Evolutionary conservation across 2,329 filamentous ascomycete species (phyloP), one percentile per base, ranked within the genome.

Genomic region (Colletotrichum karsti): DNA sequence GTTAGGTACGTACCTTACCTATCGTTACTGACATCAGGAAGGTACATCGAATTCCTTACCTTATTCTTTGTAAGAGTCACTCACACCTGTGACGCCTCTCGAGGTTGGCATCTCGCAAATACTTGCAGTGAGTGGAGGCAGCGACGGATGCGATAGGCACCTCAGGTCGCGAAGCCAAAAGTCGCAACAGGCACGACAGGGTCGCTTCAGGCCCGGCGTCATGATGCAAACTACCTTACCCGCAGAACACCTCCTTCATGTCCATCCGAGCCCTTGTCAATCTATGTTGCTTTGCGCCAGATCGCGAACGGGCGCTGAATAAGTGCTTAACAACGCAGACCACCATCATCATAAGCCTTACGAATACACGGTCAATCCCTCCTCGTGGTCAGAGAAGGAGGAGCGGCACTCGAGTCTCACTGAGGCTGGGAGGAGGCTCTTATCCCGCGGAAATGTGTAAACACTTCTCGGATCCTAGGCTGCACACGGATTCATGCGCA

Each of bases 261-360:
- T 22, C 39, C 48, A 66, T 28, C 62, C 42, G 35, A 39, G 18
- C 50, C 60, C 51, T 37, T 48, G 50, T 62, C 39, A 54, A 22
- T 10, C 26, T n/a, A n/a, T 24, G 46, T 24, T 18, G 26, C 26
- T 28, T 28, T 33, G 26, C 46, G 18, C 24, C 46, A 30, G 46
- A 50, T 50, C 24, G 46, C 24, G 28, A 12, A 10, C n/a, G 7
- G 53, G 37, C 28, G 65, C 65, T 68, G 60, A 68, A 39, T 59
- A 68, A 68, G 60, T 53, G 60, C 60, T 68, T 68, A 59, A 65
- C 60, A 65, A 54, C 64, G 26, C 53, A 39, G 13, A 13, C 18
- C 57, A 30, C 35, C 28, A 58, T 35, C 28, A 58, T 35, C 42
- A 57, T 56, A 63, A 65, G 53, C 60, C 65, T 68, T 58, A 64